Evolutionary conservation across 2,329 filamentous ascomycete genomes (phyloP), one percentile per base, ranked within the genome.

Genomic region (Xenoacremonium recifei): DNA sequence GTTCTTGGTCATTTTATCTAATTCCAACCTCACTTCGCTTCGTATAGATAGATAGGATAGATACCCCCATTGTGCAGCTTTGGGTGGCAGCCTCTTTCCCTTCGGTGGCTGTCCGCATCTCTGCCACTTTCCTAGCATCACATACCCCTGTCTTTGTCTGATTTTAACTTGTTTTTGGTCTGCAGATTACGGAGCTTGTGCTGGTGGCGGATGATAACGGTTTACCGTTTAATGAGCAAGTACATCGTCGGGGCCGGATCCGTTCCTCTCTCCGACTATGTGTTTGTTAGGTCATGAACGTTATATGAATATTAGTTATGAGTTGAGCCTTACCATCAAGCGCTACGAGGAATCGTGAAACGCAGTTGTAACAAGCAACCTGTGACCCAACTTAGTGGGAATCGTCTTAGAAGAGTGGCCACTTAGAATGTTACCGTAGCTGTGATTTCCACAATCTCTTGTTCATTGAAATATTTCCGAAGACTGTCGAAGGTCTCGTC

Each of bases 281-380:
- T 16, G 17, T 39, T 37, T 31, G 47, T 70, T 53, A 69, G 62
- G 21, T 21, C 21, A 39, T 37, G 35, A 37, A 40, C 32, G 21
- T 46, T 40, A 39, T 35, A 17, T 35, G 33, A 42, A 47, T 27
- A 47, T 33, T 21, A 44, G 32, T 40, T 30, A 17, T 33, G 39
- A 44, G n/a, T 17, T 27, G 40, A 45, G 31, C 69, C 78, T 65
- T 67, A 83, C 80, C 87, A 68, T 95, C 84, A 42, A 95, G 64
- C 12, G 89, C 89, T 16, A 95, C 88, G 52, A 95, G 64, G 54
- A 95, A 91, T 21, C 89, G 77, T 62, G 85, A 90, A 13, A 95
- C 88, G 59, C 87, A 91, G 62, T 95, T 95, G 63, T 95, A 95
- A 40, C 80, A 82, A 11, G 86, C 87, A 51, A 80, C 64, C 75